Percentiles rank a stretch among this genome's conserved stretches.
Evolutionary conservation across 768 basidiomycete species (phyloP).

Genomic region (Dendrothele bispora): DNA sequence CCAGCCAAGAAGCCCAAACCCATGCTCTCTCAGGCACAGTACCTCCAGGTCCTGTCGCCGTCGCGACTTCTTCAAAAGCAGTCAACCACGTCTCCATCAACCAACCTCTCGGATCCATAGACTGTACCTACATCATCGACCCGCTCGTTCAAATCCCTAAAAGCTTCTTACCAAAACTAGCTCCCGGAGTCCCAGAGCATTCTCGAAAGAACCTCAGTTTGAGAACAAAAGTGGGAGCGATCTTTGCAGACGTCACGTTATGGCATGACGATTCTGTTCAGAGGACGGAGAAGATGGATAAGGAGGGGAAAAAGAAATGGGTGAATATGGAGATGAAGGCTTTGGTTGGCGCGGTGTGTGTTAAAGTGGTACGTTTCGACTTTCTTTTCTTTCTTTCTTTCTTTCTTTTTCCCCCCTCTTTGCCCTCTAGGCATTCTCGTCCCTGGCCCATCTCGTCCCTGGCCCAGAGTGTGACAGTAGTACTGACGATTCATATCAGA

Average conservation of each 20-base stretch:
- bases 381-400: too few species aligned
- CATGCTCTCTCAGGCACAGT: too few species aligned
- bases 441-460: too few species aligned
- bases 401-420: too few species aligned
- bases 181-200: neutral
- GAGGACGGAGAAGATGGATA: neutral
- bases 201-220: conserved; percentile 3
- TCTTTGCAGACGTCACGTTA: neutral
- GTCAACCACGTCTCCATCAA: conserved; percentile 2
- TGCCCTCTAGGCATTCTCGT: too few species aligned
- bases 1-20: too few species aligned
- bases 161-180: neutral
- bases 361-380: neutral
- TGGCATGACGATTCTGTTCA: neutral
- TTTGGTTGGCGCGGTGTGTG: neutral
- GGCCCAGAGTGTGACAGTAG: too few species aligned
- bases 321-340: neutral
- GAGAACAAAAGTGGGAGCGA: neutral
- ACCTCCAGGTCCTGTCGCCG: too few species aligned
- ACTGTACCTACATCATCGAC: conserved; percentile 2
- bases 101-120: neutral
- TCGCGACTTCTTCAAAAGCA: too few species aligned
- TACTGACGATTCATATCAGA: too few species aligned
- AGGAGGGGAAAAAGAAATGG: neutral
- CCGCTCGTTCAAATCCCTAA: neutral